These are phyloP conservation scores for Colletotrichum truncatum DNA, from an alignment of 2,329 filamentous ascomycete species.

Conservation along the genomic window DNA sequence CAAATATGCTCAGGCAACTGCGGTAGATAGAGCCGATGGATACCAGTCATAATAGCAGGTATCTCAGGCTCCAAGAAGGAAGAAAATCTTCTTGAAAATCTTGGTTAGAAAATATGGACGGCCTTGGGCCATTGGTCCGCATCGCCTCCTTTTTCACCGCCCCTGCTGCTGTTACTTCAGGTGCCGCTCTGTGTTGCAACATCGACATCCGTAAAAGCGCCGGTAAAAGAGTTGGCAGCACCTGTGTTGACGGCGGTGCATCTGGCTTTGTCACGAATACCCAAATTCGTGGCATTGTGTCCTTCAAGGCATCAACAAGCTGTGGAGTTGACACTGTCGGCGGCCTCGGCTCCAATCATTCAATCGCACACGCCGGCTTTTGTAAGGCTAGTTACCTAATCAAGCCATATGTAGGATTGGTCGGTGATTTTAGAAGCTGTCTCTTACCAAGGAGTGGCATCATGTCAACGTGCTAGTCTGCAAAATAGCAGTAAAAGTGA, in stretches of 20 bases:
- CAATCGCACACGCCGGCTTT: neutral
- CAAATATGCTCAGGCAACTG: slow-evolving; percentile 4
- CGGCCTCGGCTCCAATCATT: neutral
- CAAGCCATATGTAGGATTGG: neutral
- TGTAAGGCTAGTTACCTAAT: neutral
- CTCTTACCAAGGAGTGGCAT: neutral
- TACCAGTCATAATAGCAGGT: neutral
- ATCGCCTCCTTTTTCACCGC: neutral
- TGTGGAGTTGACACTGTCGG: neutral
- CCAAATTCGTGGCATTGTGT: neutral
- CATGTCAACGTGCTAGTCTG: neutral
- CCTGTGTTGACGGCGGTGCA: neutral
- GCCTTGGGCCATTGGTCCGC: too few relatives aligned
- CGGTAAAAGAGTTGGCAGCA: neutral
- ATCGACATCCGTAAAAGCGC: neutral
- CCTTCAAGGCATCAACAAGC: neutral
- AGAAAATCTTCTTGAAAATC: too few relatives aligned
- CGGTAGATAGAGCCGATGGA: neutral
- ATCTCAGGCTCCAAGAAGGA: too few relatives aligned
- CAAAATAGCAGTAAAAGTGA: too few relatives aligned
- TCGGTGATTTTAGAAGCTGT: neutral
- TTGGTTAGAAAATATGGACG: too few relatives aligned
- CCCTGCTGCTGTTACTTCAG: neutral
- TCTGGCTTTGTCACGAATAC: neutral
- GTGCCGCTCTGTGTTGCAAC: neutral